These are phyloP conservation scores for Acer yangbiense DNA, from an alignment of 345 rosid genomes.

Conservation along the genomic window DNA sequence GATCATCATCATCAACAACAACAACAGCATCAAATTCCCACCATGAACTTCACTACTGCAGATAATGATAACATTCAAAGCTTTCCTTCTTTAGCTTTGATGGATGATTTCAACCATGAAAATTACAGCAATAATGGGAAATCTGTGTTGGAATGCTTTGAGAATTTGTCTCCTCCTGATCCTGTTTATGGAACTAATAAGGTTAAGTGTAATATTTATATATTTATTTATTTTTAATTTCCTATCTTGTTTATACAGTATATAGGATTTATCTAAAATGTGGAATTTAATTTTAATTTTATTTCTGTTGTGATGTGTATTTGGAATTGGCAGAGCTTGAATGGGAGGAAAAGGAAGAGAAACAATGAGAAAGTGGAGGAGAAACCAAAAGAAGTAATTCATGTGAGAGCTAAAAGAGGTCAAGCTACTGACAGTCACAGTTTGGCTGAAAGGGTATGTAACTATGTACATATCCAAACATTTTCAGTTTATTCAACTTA, in stretches of 20 bases:
- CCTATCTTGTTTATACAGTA: too few species aligned
- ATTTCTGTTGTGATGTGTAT: conserved; percentile 8
- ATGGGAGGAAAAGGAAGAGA: conserved; percentile 43
- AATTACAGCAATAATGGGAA: conserved; percentile 3
- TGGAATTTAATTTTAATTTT: too few species aligned
- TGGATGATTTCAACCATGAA: background rate
- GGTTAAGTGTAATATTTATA: background rate
- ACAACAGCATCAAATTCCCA: conserved; percentile 24
- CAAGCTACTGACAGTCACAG: conserved; percentile 82
- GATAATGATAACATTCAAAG: conserved; percentile 12
- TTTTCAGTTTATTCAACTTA: background rate
- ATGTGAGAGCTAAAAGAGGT: conserved; percentile 75
- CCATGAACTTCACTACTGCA: conserved; percentile 22
- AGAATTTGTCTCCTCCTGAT: conserved; percentile 18
- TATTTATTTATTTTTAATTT: background rate
- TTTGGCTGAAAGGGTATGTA: conserved; percentile 70
- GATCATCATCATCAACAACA: conserved; percentile 23
- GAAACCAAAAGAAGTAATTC: conserved; percentile 51
- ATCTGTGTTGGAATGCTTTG: background rate
- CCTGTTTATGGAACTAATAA: conserved; percentile 20
- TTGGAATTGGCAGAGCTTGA: conserved; percentile 17
- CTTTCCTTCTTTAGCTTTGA: background rate
- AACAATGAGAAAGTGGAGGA: conserved; percentile 17
- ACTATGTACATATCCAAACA: too few species aligned
- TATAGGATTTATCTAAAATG: background rate